Conservation (phyloP, 768 basidiomycete species). For the Udeniomyces megalosporus region DNA sequence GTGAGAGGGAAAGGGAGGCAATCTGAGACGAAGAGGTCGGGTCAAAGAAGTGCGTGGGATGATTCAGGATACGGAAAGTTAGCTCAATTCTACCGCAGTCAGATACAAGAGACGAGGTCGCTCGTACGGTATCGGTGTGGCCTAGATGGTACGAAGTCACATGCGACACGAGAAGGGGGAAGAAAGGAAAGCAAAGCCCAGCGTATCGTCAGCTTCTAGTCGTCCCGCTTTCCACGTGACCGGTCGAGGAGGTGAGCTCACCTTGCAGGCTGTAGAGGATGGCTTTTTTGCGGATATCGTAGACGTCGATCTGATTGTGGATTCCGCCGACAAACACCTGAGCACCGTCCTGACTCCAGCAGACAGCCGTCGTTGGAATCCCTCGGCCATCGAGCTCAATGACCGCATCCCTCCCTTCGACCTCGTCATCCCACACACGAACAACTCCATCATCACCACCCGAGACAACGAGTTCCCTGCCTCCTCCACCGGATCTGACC, state of each 20-base stretch:
- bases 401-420: conserved; percentile 53
- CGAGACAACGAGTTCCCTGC: conserved; percentile 69
- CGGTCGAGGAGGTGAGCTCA: no score
- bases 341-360: conserved; percentile 81
- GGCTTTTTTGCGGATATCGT: conserved; percentile 71
- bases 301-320: conserved; percentile 95
- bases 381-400: conserved; percentile 53
- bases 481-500: conserved; percentile 47
- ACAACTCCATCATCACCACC: conserved; percentile 88
- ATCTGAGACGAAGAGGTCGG: conserved; percentile 31
- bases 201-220: no score
- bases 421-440: conserved; percentile 69
- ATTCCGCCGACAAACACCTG: conserved; percentile 79
- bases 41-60: background rate
- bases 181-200: no score
- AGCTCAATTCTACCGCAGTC: background rate
- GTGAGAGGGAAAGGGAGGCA: conserved; percentile 79
- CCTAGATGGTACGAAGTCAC: conserved; percentile 29
- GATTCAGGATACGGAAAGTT: no score
- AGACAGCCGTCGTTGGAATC: conserved; percentile 79
- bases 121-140: conserved; percentile 58
- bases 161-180: no score
- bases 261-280: conserved; percentile 60
- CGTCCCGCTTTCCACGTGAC: no score
- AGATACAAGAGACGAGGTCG: background rate